These are phyloP conservation scores for Adenanthera pavonina DNA, from an alignment of 306 rosid species.

Conservation along the genomic window DNA sequence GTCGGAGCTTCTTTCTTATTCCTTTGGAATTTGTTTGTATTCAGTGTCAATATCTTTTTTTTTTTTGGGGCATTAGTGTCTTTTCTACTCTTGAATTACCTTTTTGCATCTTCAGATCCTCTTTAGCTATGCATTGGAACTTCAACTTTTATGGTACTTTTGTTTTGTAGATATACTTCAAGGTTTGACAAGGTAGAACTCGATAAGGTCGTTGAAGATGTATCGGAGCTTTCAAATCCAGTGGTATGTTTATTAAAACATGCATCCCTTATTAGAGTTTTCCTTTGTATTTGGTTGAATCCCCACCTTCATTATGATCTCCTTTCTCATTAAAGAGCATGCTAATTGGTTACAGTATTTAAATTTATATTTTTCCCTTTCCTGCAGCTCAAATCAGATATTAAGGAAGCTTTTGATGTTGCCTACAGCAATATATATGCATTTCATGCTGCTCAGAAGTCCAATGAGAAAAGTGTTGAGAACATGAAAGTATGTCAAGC, in stretches of 20 bases:
- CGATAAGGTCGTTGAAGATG: slow-evolving; percentile 63
- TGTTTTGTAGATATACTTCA: slow-evolving; percentile 66
- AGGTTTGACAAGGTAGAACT: slow-evolving; percentile 81
- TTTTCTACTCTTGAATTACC: slow-evolving; percentile 1
- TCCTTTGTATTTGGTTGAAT: not conserved
- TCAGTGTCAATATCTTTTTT: not conserved
- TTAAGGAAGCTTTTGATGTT: slow-evolving; percentile 86
- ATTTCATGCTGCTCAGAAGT: slow-evolving; percentile 89
- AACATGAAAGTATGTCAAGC: slow-evolving; percentile 78
- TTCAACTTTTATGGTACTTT: slow-evolving; percentile 14
- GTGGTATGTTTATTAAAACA: slow-evolving; percentile 58
- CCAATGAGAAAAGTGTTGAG: slow-evolving; percentile 74
- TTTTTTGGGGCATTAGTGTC: not conserved
- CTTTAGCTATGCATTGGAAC: not conserved
- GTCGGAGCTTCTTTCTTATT: slow-evolving; percentile 47
- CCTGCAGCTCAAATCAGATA: slow-evolving; percentile 68
- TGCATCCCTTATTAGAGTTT: not conserved
- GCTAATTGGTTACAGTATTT: not conserved
- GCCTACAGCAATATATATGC: slow-evolving; percentile 92
- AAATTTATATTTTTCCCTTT: not conserved
- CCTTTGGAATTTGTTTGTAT: not conserved
- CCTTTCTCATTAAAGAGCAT: not conserved
- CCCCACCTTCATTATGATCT: not conserved
- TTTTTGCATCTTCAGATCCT: slow-evolving; percentile 5
- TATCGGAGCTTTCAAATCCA: slow-evolving; percentile 87